Evolutionary conservation across 805 yeast species (phyloP), one percentile per base, ranked within the genome.

Genomic region (Ogataea trehalophila): DNA sequence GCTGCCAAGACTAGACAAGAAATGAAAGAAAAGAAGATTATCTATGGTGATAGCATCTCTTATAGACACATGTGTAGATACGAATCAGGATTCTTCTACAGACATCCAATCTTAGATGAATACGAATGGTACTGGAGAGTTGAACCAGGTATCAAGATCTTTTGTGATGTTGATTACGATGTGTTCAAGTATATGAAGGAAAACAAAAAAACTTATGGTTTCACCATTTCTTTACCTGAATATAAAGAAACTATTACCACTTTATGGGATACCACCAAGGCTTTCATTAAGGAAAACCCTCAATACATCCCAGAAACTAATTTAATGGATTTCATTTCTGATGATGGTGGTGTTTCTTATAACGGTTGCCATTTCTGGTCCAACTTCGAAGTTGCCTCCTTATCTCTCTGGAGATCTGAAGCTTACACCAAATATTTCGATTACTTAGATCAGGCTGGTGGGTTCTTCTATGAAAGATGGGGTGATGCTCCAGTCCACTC

Each of bases 401-500:
- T 87, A 66, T 75, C 78, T 46, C 78, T 88, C 65, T 87, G 89
- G 88, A 76, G 94, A 63, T 67, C 79, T 17, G 79, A 82, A 44
- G 87, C 87, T 8, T 89, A 89, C 63, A 57, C 67, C 41, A 74
- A 77, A 47, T 89, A 83, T 67, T 89, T 89, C 58, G 85, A 86
- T 17, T 71, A 75, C 57, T 76, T 89, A 60, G 96, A 89, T 67
- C 66, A 78, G 52, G 78, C 84, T 15, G 96, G 96, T 65, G 96
- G 96, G n/a, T 89, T 89, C 71, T 89, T 85, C 71, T 89, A 88
- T 66, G 90, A 86, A 72, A 77, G 96, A 68, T 87, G 95, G 96
- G 95, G 96, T 58, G 96, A 88, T 67, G 96, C 95, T 26, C 96
- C 96, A 34, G 84, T 88, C 43, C 96, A 88, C 67, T 85, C 95